Evolutionary conservation across 495 filamentous ascomycete genomes (phyloP).

Genomic region (Penicillium ochrochloron): DNA sequence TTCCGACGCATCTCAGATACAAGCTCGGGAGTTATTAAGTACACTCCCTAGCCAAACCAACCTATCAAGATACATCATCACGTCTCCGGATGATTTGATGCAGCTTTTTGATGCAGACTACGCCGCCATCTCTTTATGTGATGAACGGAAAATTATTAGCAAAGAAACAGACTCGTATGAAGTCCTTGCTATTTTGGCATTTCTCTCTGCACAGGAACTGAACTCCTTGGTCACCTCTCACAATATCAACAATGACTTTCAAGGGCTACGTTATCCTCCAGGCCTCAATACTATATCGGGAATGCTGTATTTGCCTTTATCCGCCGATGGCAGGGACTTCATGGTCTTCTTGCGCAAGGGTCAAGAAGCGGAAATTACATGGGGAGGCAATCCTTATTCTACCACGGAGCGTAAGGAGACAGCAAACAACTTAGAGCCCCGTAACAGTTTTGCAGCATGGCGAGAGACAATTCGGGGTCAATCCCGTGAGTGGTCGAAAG

Average conservation of each 20-base stretch:
- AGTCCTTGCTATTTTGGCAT: slow-evolving; percentile 70
- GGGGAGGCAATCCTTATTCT: slow-evolving; percentile 93
- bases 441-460: slow-evolving; percentile 42
- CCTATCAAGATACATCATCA: slow-evolving; percentile 89
- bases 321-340: slow-evolving; percentile 77
- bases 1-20: slow-evolving; percentile 81
- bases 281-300: slow-evolving; percentile 62
- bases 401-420: slow-evolving; percentile 52
- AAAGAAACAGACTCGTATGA: slow-evolving; percentile 78
- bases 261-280: too few relatives aligned
- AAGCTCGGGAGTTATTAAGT: slow-evolving; percentile 51
- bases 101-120: slow-evolving; percentile 89
- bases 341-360: slow-evolving; percentile 90
- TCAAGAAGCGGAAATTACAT: slow-evolving; percentile 78
- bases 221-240: too few relatives aligned
- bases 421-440: slow-evolving; percentile 37
- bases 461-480: slow-evolving; percentile 41
- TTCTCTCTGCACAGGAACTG: too few relatives aligned
- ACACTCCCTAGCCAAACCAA: slow-evolving; percentile 75
- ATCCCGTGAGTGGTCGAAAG: slow-evolving; percentile 50
- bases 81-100: slow-evolving; percentile 84
- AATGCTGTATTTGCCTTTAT: slow-evolving; percentile 81
- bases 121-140: slow-evolving; percentile 81
- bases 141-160: slow-evolving; percentile 86
- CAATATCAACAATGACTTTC: too few relatives aligned